Percentiles rank a stretch among this genome's conserved stretches.
Evolutionary conservation across 1,284 basidiomycete species (phyloP).

Genomic region (Testicularia cyperi): DNA sequence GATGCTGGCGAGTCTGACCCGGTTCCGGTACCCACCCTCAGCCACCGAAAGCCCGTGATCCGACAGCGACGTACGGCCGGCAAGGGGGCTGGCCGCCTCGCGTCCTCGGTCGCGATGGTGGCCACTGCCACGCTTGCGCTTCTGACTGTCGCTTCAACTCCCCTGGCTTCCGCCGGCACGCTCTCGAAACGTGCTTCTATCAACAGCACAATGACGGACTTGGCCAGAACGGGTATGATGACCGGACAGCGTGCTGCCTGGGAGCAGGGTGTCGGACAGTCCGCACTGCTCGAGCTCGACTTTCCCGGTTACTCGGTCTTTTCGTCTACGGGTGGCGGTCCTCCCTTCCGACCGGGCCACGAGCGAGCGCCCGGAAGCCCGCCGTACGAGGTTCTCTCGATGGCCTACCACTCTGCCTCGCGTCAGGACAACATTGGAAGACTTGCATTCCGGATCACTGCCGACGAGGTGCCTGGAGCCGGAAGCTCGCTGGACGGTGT

Average conservation of each 20-base stretch:
- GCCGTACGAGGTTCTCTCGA: slow-evolving; percentile 35
- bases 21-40: slow-evolving; percentile 22
- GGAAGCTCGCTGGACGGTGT: slow-evolving; percentile 55
- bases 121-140: too few relatives aligned
- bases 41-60: slow-evolving; percentile 17
- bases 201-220: slow-evolving; percentile 46
- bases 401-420: slow-evolving; percentile 44
- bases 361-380: slow-evolving; percentile 6
- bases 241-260: slow-evolving; percentile 50
- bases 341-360: slow-evolving; percentile 30
- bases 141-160: too few relatives aligned
- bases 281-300: slow-evolving; percentile 52
- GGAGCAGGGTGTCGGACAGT: slow-evolving; percentile 55
- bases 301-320: slow-evolving; percentile 48
- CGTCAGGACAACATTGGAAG: slow-evolving; percentile 46
- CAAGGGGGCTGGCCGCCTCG: slow-evolving; percentile 5
- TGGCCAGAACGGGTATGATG: slow-evolving; percentile 43
- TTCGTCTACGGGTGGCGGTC: slow-evolving; percentile 28
- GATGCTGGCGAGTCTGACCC: slow-evolving; percentile 19
- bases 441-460: slow-evolving; percentile 49
- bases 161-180: slow-evolving; percentile 2
- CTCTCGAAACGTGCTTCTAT: slow-evolving; percentile 14
- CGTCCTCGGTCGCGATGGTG: too few relatives aligned
- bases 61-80: slow-evolving; percentile 9
- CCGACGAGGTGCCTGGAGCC: slow-evolving; percentile 38